These are phyloP conservation scores for Globisporangium mamillatum DNA, from an alignment of 352 stramenopile genomes.

Conservation along the genomic window DNA sequence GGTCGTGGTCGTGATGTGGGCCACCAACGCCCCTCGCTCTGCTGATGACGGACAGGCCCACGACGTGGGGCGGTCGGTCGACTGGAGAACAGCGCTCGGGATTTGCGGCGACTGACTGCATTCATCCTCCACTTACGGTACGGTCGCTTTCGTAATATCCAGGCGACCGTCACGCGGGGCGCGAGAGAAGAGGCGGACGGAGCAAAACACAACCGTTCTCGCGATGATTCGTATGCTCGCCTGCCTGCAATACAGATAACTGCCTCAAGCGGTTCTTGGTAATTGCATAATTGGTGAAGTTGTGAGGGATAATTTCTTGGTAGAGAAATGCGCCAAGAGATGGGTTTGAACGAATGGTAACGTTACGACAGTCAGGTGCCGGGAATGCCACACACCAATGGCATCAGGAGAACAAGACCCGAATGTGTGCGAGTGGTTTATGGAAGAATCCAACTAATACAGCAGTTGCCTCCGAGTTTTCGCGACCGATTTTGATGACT, in stretches of 20 bases:
- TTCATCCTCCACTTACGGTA: neutral
- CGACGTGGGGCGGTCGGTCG: neutral
- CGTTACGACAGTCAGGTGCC: too few relatives aligned
- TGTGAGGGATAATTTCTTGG: too few relatives aligned
- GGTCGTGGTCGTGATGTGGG: neutral
- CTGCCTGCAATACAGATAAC: neutral
- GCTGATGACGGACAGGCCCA: neutral
- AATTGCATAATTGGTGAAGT: neutral
- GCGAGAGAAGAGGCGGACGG: neutral
- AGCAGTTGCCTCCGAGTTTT: too few relatives aligned
- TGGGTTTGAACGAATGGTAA: too few relatives aligned
- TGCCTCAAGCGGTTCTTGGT: neutral
- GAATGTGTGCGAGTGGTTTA: too few relatives aligned
- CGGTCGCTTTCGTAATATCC: neutral
- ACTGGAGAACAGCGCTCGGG: constrained; percentile 9
- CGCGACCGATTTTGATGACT: neutral
- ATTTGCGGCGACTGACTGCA: constrained; percentile 5
- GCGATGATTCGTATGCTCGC: neutral
- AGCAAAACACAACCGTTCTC: neutral
- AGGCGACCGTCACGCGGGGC: neutral
- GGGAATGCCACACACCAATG: too few relatives aligned
- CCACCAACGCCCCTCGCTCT: neutral
- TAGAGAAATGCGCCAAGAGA: too few relatives aligned
- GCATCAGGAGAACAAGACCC: too few relatives aligned
- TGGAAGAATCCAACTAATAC: too few relatives aligned